Evolutionary conservation across 2,329 filamentous ascomycete genomes (phyloP).

Genomic region (Penicillium sp.): DNA sequence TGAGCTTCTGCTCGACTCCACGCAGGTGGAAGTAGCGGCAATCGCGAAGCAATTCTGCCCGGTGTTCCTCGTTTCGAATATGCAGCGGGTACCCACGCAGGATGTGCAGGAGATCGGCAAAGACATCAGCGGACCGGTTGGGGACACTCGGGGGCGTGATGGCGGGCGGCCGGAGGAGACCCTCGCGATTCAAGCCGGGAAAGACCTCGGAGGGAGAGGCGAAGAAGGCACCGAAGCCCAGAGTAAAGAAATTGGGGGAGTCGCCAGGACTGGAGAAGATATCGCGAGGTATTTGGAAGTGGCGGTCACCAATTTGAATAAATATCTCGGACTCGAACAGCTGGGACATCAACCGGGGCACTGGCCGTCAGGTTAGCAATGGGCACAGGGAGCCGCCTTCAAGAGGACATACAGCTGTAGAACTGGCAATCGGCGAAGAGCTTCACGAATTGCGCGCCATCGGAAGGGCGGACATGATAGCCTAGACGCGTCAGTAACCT

Average conservation of each 20-base stretch:
- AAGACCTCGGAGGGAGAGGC: slow-evolving; percentile 78
- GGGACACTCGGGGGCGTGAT: slow-evolving; percentile 83
- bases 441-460: slow-evolving; percentile 86
- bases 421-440: slow-evolving; percentile 95
- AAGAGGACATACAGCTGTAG: slow-evolving; percentile 73
- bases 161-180: slow-evolving; percentile 81
- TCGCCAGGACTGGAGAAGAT: slow-evolving; percentile 85
- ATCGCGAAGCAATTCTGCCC: slow-evolving; percentile 77
- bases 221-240: slow-evolving; percentile 89
- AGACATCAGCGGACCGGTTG: slow-evolving; percentile 79
- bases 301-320: slow-evolving; percentile 82
- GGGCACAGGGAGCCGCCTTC: too few relatives aligned
- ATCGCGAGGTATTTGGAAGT: slow-evolving; percentile 89
- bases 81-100: slow-evolving; percentile 81
- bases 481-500: slow-evolving; percentile 48
- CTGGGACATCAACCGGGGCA: slow-evolving; percentile 86
- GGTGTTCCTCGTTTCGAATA: slow-evolving; percentile 76
- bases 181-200: slow-evolving; percentile 78
- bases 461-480: slow-evolving; percentile 80
- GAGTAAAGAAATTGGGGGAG: slow-evolving; percentile 92
- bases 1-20: slow-evolving; percentile 83
- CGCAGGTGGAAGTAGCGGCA: slow-evolving; percentile 93
- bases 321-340: slow-evolving; percentile 91
- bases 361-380: slow-evolving; percentile 49
- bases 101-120: slow-evolving; percentile 79